A percentile compares a stretch with the other conserved stretches of the same genome.
These are phyloP conservation scores for Fraxinus dipetala DNA, from an alignment of 305 asterid genomes.

Conservation along the genomic window DNA sequence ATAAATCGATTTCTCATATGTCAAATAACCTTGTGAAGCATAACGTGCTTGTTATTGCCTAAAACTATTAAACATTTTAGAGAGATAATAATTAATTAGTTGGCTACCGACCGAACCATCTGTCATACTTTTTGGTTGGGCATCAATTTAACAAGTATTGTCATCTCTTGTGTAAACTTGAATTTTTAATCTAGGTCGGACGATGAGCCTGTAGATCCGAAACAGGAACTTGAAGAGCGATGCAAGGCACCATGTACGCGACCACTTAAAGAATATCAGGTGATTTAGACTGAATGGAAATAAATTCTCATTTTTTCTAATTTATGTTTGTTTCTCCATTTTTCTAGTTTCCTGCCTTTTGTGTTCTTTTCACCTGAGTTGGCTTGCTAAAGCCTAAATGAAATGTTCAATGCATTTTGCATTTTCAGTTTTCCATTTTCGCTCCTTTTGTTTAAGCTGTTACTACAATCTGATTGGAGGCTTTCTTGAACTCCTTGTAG, in stretches of 20 bases:
- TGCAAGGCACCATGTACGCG: conserved; percentile 67
- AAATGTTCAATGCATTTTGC: conserved; percentile 4
- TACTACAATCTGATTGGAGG: neutral
- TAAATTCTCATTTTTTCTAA: neutral
- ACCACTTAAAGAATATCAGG: conserved; percentile 63
- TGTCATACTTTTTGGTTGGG: neutral
- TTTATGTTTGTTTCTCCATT: conserved; percentile 12
- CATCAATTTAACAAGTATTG: neutral
- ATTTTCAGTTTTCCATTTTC: neutral
- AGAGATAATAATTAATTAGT: neutral
- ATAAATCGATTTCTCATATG: neutral
- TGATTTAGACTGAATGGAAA: conserved; percentile 11
- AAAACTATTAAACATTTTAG: neutral
- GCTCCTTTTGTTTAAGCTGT: neutral
- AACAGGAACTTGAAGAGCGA: conserved; percentile 51
- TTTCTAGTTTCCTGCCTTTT: neutral
- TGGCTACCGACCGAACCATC: neutral
- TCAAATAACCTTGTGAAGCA: neutral
- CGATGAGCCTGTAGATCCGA: conserved; percentile 58
- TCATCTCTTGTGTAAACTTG: conserved; percentile 1
- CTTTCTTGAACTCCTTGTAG: neutral
- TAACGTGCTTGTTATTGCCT: neutral
- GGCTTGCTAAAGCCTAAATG: neutral
- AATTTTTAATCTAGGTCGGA: conserved; percentile 43
- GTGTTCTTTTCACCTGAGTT: neutral